Conservation (phyloP, 768 basidiomycete genomes). For the Calocera viscosa region DNA sequence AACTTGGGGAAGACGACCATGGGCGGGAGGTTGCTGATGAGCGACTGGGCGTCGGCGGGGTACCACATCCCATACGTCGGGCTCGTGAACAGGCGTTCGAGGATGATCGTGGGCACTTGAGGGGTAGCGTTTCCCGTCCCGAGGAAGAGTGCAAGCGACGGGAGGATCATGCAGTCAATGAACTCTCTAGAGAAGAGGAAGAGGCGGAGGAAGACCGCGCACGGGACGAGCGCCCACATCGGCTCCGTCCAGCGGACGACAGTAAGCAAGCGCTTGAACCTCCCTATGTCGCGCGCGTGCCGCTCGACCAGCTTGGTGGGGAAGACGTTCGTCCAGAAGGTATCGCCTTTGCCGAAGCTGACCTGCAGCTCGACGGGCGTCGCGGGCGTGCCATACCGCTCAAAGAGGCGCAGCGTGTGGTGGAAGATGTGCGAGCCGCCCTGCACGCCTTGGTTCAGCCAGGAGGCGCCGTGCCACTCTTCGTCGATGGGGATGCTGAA, state of each 20-base stretch:
- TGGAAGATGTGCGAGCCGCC: constrained; percentile 27
- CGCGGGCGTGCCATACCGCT: constrained; percentile 28
- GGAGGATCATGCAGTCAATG: constrained; percentile 15
- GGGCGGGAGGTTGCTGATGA: constrained; percentile 35
- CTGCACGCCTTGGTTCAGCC: constrained; percentile 36
- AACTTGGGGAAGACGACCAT: constrained; percentile 22
- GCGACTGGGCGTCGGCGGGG: constrained; percentile 1
- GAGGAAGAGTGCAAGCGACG: constrained; percentile 17
- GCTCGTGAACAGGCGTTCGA: constrained; percentile 7
- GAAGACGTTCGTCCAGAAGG: constrained; percentile 36
- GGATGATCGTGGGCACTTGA: background rate
- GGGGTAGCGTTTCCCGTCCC: constrained; percentile 9
- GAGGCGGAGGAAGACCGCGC: constrained; percentile 31
- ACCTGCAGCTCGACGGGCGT: constrained; percentile 32
- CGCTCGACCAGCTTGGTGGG: constrained; percentile 31
- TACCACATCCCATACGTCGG: constrained; percentile 11
- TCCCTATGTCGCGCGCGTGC: constrained; percentile 30
- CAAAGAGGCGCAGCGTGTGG: constrained; percentile 32
- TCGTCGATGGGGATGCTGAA: constrained; percentile 32
- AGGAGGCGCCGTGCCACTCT: constrained; percentile 26
- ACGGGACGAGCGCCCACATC: constrained; percentile 32
- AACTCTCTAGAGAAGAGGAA: constrained; percentile 32
- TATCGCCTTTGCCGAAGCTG: constrained; percentile 34
- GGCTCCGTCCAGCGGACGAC: constrained; percentile 30
- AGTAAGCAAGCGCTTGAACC: constrained; percentile 28